These are phyloP conservation scores for Phyllosticta capitalensis DNA, from an alignment of 2,329 filamentous ascomycete species.

Conservation along the genomic window DNA sequence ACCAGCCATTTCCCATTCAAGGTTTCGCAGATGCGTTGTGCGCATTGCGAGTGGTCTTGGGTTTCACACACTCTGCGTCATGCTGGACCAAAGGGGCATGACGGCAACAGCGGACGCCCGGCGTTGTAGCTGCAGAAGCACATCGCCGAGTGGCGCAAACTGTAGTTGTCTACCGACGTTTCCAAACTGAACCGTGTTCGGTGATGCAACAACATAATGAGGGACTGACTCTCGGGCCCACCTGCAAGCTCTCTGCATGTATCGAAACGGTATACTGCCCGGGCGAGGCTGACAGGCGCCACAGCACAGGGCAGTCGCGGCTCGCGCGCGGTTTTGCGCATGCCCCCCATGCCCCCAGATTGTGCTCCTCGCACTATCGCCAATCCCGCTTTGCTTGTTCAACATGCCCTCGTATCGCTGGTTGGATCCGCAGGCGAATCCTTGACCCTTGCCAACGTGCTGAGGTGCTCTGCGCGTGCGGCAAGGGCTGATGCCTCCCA, in stretches of 20 bases:
- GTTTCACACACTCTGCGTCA: slow-evolving; percentile 1
- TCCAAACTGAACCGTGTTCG: background rate
- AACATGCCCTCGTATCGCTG: slow-evolving; percentile 2
- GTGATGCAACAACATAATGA: slow-evolving; percentile 5
- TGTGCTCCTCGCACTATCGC: background rate
- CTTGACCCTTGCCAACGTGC: slow-evolving; percentile 3
- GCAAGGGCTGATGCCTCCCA: slow-evolving; percentile 5
- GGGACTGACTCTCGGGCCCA: background rate
- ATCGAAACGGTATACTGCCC: slow-evolving; percentile 8
- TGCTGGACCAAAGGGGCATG: background rate
- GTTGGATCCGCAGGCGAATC: background rate
- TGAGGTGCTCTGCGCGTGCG: slow-evolving; percentile 5
- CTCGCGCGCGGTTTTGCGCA: background rate
- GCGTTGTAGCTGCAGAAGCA: background rate
- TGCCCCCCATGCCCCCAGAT: slow-evolving; percentile 7
- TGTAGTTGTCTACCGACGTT: slow-evolving; percentile 6
- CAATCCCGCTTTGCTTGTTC: background rate
- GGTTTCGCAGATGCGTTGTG: slow-evolving; percentile 1
- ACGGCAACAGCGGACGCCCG: background rate
- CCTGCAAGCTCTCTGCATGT: background rate
- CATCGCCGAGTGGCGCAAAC: background rate
- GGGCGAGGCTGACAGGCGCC: background rate
- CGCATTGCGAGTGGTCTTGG: background rate
- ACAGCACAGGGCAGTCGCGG: background rate
- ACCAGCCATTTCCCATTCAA: background rate